Base-by-base conservation (phyloP, 352 stramenopile species). In the Salisapilia sapeloensis region DNA sequence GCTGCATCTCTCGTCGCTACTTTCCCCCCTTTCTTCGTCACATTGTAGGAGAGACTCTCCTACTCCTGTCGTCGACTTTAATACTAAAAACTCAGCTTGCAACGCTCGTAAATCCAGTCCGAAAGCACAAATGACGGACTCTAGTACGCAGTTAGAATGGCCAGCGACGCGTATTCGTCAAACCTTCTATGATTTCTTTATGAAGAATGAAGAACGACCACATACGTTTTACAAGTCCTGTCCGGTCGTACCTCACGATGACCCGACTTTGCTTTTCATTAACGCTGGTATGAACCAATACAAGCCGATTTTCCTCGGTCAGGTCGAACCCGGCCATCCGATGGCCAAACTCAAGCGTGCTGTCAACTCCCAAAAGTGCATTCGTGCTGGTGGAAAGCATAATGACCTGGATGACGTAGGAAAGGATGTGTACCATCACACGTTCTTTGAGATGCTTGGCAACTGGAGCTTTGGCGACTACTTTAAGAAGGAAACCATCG, bases 241-340 rank as follows among this genome's bases (percentile, higher is more conserved):
- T 53, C 86, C 94, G 3, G 93, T 97, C 31, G 90, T 97, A 23
- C 96, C 96, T 10, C 61, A 97, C 21, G 91, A 96, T 41, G 96
- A 99, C 67, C 94, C 94, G 22, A 99, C 96, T 14, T 56, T 99
- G 38, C 75, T 99, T 15, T 99, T 99, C 46, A 91, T 96, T 42
- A 99, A 99, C 56, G 95, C 95, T 4, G 96, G 96, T 20, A 99
- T 99, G 96, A 99, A 99, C 65, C 96, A 99, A 56, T 99, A 97
- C 76, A 99, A 99, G 64, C 92, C 96, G 14, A 98, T 99, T 37
- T 99, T 99, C 54, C 46, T 99, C 32, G 95, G 95, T 14, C 86
- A 97, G 50, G 86, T 92, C n/a, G 87, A 97, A 55, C 94, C 94
- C 11, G 74, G 54, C 29, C 83, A 82, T 42, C 82, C 84, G 11